Evolutionary conservation across 345 rosid species (phyloP).

Genomic region (Citrus medica): DNA sequence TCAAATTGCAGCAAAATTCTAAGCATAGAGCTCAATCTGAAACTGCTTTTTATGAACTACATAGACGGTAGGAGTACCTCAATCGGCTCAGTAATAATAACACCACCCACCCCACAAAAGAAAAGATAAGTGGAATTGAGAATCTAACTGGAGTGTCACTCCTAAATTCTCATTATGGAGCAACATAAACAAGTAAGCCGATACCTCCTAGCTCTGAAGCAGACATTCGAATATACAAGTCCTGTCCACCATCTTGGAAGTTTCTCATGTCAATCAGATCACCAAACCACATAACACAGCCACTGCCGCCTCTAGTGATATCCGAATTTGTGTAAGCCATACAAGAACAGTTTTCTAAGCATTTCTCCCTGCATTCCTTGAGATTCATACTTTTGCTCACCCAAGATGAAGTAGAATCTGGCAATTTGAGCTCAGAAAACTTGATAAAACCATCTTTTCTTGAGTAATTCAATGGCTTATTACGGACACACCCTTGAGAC

Average conservation of each 20-base stretch:
- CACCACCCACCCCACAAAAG: no score
- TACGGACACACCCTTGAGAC: constrained; percentile 39
- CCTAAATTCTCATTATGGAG: not conserved
- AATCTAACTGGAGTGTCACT: constrained; percentile 22
- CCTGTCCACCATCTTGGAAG: constrained; percentile 23
- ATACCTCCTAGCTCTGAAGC: constrained; percentile 30
- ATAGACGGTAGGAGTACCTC: no score
- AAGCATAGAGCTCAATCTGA: no score
- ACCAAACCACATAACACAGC: constrained; percentile 37
- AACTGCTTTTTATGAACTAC: no score
- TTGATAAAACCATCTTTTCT: constrained; percentile 31
- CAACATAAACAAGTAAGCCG: not conserved
- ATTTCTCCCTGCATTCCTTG: constrained; percentile 27
- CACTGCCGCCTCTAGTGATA: constrained; percentile 31
- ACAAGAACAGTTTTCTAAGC: constrained; percentile 39
- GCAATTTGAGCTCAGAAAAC: constrained; percentile 29
- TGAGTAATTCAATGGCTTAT: constrained; percentile 26
- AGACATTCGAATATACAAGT: constrained; percentile 28
- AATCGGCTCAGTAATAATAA: no score
- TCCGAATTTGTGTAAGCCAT: constrained; percentile 29
- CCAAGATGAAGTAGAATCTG: constrained; percentile 25
- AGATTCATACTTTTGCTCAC: constrained; percentile 28
- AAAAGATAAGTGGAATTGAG: not conserved
- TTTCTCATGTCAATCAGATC: constrained; percentile 32
- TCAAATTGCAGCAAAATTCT: no score